Base-by-base conservation (phyloP, 148 eudicot species). In the Rhododendron kiyosumense region DNA sequence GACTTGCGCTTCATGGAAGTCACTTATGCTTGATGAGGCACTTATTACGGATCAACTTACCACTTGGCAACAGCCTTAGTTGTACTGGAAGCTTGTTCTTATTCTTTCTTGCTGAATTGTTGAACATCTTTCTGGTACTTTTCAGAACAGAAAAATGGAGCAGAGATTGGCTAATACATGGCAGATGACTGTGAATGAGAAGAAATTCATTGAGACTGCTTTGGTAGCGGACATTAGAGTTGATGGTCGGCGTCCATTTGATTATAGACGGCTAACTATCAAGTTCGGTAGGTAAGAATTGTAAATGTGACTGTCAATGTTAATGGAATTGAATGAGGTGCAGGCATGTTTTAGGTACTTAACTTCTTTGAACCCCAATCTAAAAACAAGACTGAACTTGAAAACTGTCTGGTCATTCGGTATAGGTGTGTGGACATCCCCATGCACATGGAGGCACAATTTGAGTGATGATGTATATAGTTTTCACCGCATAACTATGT, bases 231-330 rank as follows among this genome's bases (percentile, higher is more conserved):
- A 94, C 84, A 90, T 94, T 43, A 89, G 99, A 90, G 88, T 93
- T 86, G 99, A 96, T 90, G 99, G 97, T 5, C 91, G 99, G 17
- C 90, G 94, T 82, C 96, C 93, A 34, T 92, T 91, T 88, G 99
- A 96, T 49, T 96, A 92, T 86, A 88, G 99, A 45, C 89, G 91
- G n/a, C 83, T 95, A 52, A 89, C 90, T 76, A 93, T 96, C 81
- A 92, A 93, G 89, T 96, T 96, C 85, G 96, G 96, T 80, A 90
- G 92, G 99, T 96, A 92, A 89, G 93, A 61, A 86, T 24, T 36
- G 74, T 34, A 54, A 57, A 32, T 57, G 22, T 41, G 9, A 4
- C 84, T 24, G 18, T 57, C 74, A 22, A 36, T 38, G 52, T 12
- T 36, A n/a, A 63, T 59, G 49, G 51, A 36, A 18, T 30, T 81